These are phyloP conservation scores for Dictyostelium brefeldianum DNA, from an alignment of 78 protist genomes.

Conservation along the genomic window DNA sequence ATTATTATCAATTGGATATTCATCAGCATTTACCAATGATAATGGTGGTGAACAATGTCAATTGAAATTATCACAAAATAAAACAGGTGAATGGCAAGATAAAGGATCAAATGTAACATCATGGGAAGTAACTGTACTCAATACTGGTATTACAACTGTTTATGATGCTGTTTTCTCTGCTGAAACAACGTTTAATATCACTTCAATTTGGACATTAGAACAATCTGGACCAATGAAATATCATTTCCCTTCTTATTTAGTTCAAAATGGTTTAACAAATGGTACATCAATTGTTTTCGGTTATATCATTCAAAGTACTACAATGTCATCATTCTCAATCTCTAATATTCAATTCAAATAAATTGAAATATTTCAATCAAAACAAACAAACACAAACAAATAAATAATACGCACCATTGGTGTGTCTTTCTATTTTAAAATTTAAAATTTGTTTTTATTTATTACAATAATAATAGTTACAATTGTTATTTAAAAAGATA, in stretches of 20 bases:
- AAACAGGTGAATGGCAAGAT: background rate
- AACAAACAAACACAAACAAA: too few relatives aligned
- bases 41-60: background rate
- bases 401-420: too few relatives aligned
- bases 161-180: background rate
- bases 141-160: background rate
- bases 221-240: background rate
- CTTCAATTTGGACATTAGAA: background rate
- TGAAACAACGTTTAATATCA: background rate
- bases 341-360: background rate
- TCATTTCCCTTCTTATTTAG: background rate
- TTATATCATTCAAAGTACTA: background rate
- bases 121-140: background rate
- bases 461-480: too few relatives aligned
- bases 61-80: background rate
- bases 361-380: background rate
- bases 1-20: background rate
- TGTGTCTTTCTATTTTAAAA: too few relatives aligned
- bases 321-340: background rate
- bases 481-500: too few relatives aligned
- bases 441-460: too few relatives aligned
- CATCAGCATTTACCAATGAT: background rate
- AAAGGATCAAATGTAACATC: background rate
- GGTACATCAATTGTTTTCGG: background rate
- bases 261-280: conserved; percentile 1